Percentiles rank a stretch among this genome's conserved stretches.
Evolutionary conservation across 768 basidiomycete genomes (phyloP).

Genomic region (Tylopilus subfusipes): DNA sequence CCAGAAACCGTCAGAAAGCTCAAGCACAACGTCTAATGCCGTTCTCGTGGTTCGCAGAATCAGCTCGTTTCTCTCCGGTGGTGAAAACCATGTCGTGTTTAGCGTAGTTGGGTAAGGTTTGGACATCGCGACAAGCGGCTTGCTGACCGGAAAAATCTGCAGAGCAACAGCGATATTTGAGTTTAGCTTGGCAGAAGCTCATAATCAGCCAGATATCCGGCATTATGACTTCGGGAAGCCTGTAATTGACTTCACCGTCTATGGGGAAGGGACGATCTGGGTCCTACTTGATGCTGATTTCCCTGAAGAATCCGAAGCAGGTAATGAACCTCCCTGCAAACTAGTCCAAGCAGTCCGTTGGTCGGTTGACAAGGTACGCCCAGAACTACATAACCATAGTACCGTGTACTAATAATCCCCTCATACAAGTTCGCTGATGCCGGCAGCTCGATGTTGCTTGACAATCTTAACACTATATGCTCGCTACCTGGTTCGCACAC

Average conservation of each 20-base stretch:
- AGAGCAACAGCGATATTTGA: constrained; percentile 71
- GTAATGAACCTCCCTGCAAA: constrained; percentile 14
- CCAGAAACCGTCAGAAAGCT: constrained; percentile 2
- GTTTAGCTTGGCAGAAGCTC: constrained; percentile 32
- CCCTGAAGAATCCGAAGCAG: constrained; percentile 12
- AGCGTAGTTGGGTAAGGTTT: constrained; percentile 65
- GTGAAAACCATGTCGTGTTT: constrained; percentile 51
- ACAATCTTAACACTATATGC: constrained; percentile 44
- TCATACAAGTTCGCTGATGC: constrained; percentile 20
- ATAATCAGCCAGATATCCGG: constrained; percentile 27
- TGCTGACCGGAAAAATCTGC: not conserved
- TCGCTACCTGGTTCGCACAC: constrained; percentile 43
- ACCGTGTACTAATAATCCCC: not conserved
- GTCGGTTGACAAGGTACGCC: constrained; percentile 39
- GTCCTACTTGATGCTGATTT: constrained; percentile 50
- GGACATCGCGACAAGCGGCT: not conserved
- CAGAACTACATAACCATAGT: not conserved
- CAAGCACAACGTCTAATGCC: constrained; percentile 15
- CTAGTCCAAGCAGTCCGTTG: constrained; percentile 34
- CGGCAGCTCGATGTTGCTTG: constrained; percentile 33
- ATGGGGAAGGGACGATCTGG: constrained; percentile 39
- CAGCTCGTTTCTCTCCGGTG: constrained; percentile 39
- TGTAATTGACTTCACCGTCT: constrained; percentile 54
- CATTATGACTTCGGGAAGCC: constrained; percentile 54
- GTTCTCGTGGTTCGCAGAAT: constrained; percentile 62